Conservation (phyloP, 495 filamentous ascomycete genomes). For the Hypoxylon intermedium region DNA sequence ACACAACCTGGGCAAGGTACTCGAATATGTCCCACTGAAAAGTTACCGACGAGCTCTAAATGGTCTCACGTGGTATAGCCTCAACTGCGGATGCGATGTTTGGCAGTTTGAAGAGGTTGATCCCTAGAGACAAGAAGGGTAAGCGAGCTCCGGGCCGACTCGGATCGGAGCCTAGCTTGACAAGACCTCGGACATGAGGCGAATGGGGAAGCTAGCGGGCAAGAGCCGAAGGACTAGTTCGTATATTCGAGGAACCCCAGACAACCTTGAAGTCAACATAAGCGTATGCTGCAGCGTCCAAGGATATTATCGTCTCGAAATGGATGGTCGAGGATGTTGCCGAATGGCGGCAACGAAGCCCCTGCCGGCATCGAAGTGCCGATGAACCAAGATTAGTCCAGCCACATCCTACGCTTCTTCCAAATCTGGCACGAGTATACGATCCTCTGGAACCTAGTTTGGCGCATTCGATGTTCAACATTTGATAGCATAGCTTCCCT, state of each 20-base stretch:
- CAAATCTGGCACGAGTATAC: neutral
- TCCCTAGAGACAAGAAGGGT: slow-evolving; percentile 2
- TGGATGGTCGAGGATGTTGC: neutral
- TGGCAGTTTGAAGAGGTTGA: neutral
- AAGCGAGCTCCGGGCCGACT: slow-evolving; percentile 15
- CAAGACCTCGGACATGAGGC: slow-evolving; percentile 21
- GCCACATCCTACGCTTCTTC: neutral
- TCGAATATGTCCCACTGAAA: neutral
- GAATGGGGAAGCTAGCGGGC: slow-evolving; percentile 2
- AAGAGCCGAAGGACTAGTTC: slow-evolving; percentile 20
- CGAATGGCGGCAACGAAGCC: neutral
- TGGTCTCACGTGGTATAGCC: neutral
- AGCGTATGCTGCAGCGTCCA: neutral
- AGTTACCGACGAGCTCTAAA: neutral
- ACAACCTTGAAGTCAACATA: neutral
- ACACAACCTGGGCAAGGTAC: neutral
- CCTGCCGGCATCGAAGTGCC: neutral
- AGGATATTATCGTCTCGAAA: neutral
- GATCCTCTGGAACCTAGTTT: too few relatives aligned
- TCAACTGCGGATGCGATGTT: neutral
- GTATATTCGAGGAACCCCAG: slow-evolving; percentile 22
- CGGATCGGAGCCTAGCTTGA: slow-evolving; percentile 16
- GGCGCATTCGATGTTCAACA: too few relatives aligned
- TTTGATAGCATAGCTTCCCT: too few relatives aligned
- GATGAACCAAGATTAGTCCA: neutral